Evolutionary conservation across 805 yeast genomes (phyloP), one percentile per base, ranked within the genome.

Genomic region (Saturnispora gosingensis): DNA sequence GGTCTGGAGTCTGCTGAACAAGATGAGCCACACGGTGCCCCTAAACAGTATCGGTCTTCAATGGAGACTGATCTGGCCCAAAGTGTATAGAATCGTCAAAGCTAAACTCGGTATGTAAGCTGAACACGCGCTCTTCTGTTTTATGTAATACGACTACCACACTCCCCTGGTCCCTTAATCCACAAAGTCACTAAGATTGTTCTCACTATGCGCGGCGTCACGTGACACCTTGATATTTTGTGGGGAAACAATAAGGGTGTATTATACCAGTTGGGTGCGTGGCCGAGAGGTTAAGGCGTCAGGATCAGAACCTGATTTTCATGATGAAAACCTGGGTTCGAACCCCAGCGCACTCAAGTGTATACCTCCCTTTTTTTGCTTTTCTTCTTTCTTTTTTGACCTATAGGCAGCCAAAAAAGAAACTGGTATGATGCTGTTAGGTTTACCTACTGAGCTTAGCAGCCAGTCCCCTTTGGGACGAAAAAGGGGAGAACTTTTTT

Each of bases 281-380:
- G 58, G 58, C 58, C 58, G 58, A 55, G 58, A 55, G 58, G 58
- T 55, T 55, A 55, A 55, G 58, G 58, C 58, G 58, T 55, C 58
- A 55, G 58, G 58, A 55, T 55, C 58, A 55, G 58, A 55, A 55
- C 58, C 58, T 55, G 58, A 55, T 55, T 55, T 55, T 55, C 58
- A 51, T 51, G 49, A 53, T 53, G 58, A 55, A 53, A 51, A 51
- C 58, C 58, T 53, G 58, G 58, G 58, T 55, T 55, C 58, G 56
- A 55, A 32, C 58, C 58, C 58, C 58, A 53, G 58, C 54, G 54
- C 56, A 55, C 58, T 55, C 58, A 55, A 30, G 22, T 3, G 13
- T 30, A 30, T 30, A 11, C 13, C 4, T 4, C 20, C 24, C 22
- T 11, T 38, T 38, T 38, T 38, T 16, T 38, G 8, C 25, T 20